Evolutionary conservation across 371 early-diverging fungal genomes (phyloP).

Genomic region (Circinella minor): DNA sequence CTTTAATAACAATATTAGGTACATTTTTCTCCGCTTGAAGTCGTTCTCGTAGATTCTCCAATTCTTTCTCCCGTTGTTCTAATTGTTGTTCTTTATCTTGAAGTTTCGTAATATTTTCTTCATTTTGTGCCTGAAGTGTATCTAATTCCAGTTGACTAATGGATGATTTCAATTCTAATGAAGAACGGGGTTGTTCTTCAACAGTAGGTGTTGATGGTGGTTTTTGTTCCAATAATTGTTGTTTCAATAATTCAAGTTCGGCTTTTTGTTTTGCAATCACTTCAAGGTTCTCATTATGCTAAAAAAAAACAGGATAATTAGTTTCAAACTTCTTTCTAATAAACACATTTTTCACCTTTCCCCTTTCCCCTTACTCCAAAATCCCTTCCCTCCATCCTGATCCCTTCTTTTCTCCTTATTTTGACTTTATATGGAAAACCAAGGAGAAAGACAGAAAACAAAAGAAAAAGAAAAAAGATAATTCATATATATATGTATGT

Average conservation of each 20-base stretch:
- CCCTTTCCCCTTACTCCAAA: background rate
- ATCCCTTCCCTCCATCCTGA: background rate
- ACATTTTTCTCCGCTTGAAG: conserved; percentile 38
- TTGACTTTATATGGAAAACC: no score
- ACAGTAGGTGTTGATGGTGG: conserved; percentile 14
- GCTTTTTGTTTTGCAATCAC: conserved; percentile 58
- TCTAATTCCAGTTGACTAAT: conserved; percentile 23
- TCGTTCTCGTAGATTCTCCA: conserved; percentile 36
- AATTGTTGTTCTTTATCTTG: conserved; percentile 35
- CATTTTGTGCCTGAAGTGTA: conserved; percentile 24
- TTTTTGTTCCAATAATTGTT: conserved; percentile 24
- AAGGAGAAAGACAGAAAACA: no score
- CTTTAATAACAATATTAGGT: conserved; percentile 28
- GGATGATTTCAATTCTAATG: conserved; percentile 19
- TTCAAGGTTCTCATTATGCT: conserved; percentile 49
- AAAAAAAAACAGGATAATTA: conserved; percentile 5
- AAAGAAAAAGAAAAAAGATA: no score
- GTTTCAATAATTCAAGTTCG: conserved; percentile 47
- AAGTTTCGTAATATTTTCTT: conserved; percentile 19
- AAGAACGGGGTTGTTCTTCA: conserved; percentile 13
- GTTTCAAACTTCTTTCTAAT: background rate
- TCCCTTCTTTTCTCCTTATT: no score
- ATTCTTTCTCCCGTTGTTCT: conserved; percentile 32
- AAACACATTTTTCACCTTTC: background rate
- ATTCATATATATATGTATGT: no score